Evolutionary conservation across 768 basidiomycete species (phyloP).

Genomic region (Amylocystis lapponica): DNA sequence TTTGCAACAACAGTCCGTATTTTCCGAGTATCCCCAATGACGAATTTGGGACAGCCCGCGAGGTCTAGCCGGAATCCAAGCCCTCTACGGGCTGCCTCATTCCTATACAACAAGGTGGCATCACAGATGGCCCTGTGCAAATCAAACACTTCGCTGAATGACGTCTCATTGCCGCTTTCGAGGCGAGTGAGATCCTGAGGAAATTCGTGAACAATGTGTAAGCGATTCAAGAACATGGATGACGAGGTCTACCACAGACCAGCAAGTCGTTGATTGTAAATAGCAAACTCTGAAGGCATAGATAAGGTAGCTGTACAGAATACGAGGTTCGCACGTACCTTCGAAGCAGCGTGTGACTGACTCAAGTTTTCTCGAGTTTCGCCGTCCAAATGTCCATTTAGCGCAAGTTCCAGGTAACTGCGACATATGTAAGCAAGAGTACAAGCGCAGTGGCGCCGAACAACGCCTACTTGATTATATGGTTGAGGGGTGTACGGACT

Average conservation of each 20-base stretch:
- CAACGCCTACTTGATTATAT: slow-evolving; percentile 67
- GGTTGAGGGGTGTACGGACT: slow-evolving; percentile 75
- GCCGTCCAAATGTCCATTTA: slow-evolving; percentile 64
- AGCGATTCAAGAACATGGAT: too few relatives aligned
- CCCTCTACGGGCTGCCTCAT: slow-evolving; percentile 58
- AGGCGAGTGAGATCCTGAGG: slow-evolving; percentile 65
- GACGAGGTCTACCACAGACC: too few relatives aligned
- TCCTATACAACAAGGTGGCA: slow-evolving; percentile 54
- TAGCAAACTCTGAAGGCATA: slow-evolving; percentile 50
- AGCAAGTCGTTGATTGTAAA: slow-evolving; percentile 84
- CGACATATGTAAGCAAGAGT: background rate
- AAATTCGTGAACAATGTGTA: background rate
- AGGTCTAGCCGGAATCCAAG: slow-evolving; percentile 56
- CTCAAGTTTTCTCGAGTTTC: slow-evolving; percentile 73
- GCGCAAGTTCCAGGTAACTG: slow-evolving; percentile 75
- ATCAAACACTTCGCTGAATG: slow-evolving; percentile 74
- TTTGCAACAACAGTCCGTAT: slow-evolving; percentile 75
- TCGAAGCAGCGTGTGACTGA: slow-evolving; percentile 70
- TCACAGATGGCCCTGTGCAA: slow-evolving; percentile 54
- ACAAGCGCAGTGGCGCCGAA: background rate
- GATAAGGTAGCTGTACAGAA: background rate
- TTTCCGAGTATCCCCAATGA: slow-evolving; percentile 70
- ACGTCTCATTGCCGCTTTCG: slow-evolving; percentile 69
- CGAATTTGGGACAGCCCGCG: slow-evolving; percentile 44
- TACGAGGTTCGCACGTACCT: slow-evolving; percentile 30